phyloP scores from a whole-genome alignment of 1,139 yeast species.

The Arxiozyma telluris region DNA sequence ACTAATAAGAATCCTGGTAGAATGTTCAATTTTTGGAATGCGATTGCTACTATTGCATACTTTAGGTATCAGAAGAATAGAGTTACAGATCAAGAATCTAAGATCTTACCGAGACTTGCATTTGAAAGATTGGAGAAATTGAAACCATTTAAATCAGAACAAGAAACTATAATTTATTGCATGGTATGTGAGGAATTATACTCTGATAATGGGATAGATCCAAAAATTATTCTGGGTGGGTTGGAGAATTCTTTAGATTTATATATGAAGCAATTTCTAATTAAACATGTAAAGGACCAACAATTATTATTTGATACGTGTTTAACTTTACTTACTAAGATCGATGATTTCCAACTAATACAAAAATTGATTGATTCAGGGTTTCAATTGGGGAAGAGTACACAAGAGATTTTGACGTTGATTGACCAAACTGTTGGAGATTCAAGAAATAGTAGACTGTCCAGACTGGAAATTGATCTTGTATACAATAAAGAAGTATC shows the following conservation, averaged over 20 bases:
- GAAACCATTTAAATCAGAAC: slow-evolving; percentile 23
- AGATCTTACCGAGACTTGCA: slow-evolving; percentile 19
- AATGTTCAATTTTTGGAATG: slow-evolving; percentile 22
- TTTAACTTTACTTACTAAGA: slow-evolving; percentile 13
- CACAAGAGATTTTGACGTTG: slow-evolving; percentile 11
- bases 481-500: slow-evolving; percentile 9
- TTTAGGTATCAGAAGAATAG: slow-evolving; percentile 16
- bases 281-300: slow-evolving; percentile 17
- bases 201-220: slow-evolving; percentile 13
- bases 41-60: slow-evolving; percentile 20
- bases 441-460: slow-evolving; percentile 25
- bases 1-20: neutral
- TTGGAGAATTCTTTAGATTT: slow-evolving; percentile 23
- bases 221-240: slow-evolving; percentile 15
- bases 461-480: slow-evolving; percentile 22
- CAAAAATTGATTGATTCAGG: slow-evolving; percentile 18
- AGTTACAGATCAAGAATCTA: slow-evolving; percentile 16
- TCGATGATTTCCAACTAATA: slow-evolving; percentile 27
- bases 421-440: slow-evolving; percentile 16
- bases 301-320: slow-evolving; percentile 15
- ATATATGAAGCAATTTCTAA: slow-evolving; percentile 26
- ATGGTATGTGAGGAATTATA: slow-evolving; percentile 23
- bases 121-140: slow-evolving; percentile 16
- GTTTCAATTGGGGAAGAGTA: slow-evolving; percentile 10
- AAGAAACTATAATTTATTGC: slow-evolving; percentile 28